Evolutionary conservation across 257 asterid genomes (phyloP).

Genomic region (Lantana camara): DNA sequence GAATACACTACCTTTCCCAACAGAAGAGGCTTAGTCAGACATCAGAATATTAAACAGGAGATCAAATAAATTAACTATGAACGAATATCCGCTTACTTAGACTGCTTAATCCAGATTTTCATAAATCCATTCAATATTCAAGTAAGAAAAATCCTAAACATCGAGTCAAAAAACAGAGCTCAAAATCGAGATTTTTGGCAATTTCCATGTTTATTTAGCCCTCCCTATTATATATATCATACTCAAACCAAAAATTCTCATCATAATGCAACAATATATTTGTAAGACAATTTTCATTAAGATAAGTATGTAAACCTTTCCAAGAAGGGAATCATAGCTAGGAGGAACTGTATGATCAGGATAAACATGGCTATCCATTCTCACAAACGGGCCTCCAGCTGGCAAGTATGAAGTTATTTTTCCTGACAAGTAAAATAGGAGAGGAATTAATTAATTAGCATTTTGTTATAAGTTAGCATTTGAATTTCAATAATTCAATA

Average conservation of each 20-base stretch:
- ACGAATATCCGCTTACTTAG: neutral
- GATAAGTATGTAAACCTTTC: conserved; percentile 58
- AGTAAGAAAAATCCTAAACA: neutral
- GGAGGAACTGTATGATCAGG: conserved; percentile 99
- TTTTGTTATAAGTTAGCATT: neutral
- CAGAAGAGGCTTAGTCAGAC: neutral
- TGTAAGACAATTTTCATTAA: too few relatives aligned
- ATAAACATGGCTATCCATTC: conserved; percentile 99
- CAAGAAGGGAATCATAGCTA: conserved; percentile 95
- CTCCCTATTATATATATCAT: too few relatives aligned
- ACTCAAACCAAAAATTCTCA: neutral
- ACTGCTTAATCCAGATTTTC: conserved; percentile 10
- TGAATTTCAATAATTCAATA: neutral
- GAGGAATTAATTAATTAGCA: conserved; percentile 19
- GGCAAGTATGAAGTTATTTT: conserved; percentile 94
- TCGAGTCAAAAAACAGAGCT: neutral
- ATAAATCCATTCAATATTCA: neutral
- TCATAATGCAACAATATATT: too few relatives aligned
- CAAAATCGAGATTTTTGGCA: neutral
- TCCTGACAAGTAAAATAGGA: conserved; percentile 57
- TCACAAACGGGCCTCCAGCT: conserved; percentile 96
- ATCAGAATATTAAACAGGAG: conserved; percentile 8
- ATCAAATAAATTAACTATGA: conserved; percentile 3
- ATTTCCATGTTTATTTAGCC: too few relatives aligned
- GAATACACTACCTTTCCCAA: neutral